Conservation (phyloP, 768 basidiomycete species). For the Tephrocybe sp. region DNA sequence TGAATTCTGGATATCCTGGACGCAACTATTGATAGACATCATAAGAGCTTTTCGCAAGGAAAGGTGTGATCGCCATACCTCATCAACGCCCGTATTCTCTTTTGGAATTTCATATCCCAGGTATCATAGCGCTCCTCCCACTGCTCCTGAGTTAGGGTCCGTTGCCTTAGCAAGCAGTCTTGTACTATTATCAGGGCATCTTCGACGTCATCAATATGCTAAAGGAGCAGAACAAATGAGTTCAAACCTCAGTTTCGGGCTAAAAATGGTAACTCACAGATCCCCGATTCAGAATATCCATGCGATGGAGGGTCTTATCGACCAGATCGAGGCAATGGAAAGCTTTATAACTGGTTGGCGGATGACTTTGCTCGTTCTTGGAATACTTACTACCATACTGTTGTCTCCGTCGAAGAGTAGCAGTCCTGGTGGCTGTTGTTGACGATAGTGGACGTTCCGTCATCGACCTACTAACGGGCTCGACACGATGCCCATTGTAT, state of each 20-base stretch:
- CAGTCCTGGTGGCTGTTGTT: too few species aligned
- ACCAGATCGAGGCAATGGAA: neutral
- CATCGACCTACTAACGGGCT: too few species aligned
- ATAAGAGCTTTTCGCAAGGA: neutral
- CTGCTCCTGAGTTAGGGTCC: neutral
- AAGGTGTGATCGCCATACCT: neutral
- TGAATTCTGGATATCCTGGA: neutral
- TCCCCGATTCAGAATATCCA: neutral
- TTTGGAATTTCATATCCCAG: neutral
- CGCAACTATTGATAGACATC: neutral
- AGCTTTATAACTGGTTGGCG: neutral
- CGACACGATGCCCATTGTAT: too few species aligned
- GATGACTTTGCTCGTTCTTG: too few species aligned
- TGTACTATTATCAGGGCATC: neutral
- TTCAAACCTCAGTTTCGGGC: neutral
- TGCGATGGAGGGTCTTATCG: neutral
- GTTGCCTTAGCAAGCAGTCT: conserved; percentile 3
- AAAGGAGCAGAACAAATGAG: neutral
- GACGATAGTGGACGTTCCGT: too few species aligned
- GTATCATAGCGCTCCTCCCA: conserved; percentile 4
- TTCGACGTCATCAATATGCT: conserved; percentile 2
- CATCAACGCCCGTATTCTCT: neutral
- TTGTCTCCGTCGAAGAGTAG: neutral
- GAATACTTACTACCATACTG: neutral
- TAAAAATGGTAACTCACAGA: neutral